Evolutionary conservation across 2,329 filamentous ascomycete species (phyloP), one percentile per base, ranked within the genome.

Genomic region (Chaetothyriales sp.): DNA sequence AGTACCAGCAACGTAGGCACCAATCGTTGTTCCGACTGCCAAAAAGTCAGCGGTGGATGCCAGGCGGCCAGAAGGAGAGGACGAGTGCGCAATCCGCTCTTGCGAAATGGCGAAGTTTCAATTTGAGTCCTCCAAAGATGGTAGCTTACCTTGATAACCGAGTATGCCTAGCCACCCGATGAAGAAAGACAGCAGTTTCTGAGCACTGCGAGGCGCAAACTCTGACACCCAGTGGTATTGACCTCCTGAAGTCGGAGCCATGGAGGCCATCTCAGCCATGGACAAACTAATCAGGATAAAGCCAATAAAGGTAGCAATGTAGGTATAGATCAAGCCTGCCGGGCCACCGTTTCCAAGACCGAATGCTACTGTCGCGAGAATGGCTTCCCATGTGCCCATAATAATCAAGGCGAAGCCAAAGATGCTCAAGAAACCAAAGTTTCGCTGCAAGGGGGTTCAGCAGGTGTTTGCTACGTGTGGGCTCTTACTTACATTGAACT

Each of bases 251-350:
- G 62, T 64, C 28, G 63, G 63, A 44, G 62, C 62, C 28, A 63
- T 60, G 48, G 58, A 61, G 8, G 63, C 59, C 46, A 65, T 53
- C 51, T 65, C 63, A 9, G 63, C 60, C 48, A 65, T 50, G 1
- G 62, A 56, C 4, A 55, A 2, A 10, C 10, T 15, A 18, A 89
- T 74, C 10, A 40, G 15, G 10, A 40, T 15, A 13, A 40, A 40
- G 0, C 85, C 82, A 5, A 89, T 80, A 18, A 84, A 69, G 29
- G 82, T 67, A 57, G 64, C 65, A 4, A 69, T 54, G 52, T 62
- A 69, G 0, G 64, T 61, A 51, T 61, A 66, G 29, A 65, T 59
- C 37, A 66, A 48, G n/a, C 53, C 55, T 5, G 47, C 50, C 19
- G 53, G 51, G 2, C 53, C 57, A 10, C 57, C 57, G 22, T 57